Percentiles rank a stretch among this genome's conserved stretches.
phyloP scores from a whole-genome alignment of 1,139 yeast genomes.

The Zygoascus meyerae region DNA sequence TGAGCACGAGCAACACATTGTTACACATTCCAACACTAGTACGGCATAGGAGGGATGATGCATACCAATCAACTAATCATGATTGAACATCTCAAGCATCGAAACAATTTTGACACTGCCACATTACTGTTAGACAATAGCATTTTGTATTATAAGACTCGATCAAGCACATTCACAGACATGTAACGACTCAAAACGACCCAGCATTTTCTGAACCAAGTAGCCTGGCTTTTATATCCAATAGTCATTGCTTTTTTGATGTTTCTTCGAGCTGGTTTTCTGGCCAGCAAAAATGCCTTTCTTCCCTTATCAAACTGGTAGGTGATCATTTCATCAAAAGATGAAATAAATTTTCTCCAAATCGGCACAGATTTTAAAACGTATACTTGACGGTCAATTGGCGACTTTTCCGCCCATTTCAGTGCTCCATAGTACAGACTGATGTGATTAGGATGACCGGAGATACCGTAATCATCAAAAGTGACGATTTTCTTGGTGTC shows the following conservation, averaged over 20 bases:
- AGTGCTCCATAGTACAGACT: conserved; percentile 56
- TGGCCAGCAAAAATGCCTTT: conserved; percentile 11
- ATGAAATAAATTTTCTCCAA: conserved; percentile 34
- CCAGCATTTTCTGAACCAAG: conserved; percentile 95
- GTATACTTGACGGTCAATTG: conserved; percentile 24
- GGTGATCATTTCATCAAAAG: conserved; percentile 30
- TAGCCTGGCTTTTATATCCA: conserved; percentile 88
- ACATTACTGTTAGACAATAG: too few relatives aligned
- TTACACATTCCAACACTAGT: too few relatives aligned
- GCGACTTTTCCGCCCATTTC: conserved; percentile 29
- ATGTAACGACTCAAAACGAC: conserved; percentile 66
- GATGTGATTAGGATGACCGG: conserved; percentile 80
- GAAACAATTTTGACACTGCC: too few relatives aligned
- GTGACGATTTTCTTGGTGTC: conserved; percentile 52
- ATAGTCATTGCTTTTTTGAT: conserved; percentile 61
- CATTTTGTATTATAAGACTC: not conserved
- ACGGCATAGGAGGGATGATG: too few relatives aligned
- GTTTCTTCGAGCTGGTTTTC: conserved; percentile 7
- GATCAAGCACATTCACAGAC: conserved; percentile 56
- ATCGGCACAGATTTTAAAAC: conserved; percentile 35
- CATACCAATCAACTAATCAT: too few relatives aligned
- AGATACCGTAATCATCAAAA: conserved; percentile 78
- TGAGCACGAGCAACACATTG: too few relatives aligned
- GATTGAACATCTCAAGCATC: too few relatives aligned
- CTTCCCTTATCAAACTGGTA: conserved; percentile 8